A percentile compares a stretch with the other conserved stretches of the same genome.
phyloP scores from a whole-genome alignment of 208 protist genomes.

The Wallacemonas sp. region DNA sequence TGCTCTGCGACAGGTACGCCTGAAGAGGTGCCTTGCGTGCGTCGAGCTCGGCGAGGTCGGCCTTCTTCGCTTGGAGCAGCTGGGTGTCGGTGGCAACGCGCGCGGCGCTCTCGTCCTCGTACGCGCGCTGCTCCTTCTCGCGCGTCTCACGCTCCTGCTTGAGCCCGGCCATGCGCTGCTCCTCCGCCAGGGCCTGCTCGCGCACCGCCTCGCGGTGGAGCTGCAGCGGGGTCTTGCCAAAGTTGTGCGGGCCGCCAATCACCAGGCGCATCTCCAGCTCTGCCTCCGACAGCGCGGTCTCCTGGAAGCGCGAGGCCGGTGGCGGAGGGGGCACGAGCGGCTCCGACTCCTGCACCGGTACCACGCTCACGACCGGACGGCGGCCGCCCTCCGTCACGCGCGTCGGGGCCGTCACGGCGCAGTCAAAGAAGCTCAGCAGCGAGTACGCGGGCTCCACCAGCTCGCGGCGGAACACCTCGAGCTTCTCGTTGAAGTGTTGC shows the following conservation, averaged over 20 bases:
- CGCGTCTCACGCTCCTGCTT: slow-evolving; percentile 10
- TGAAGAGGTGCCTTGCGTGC: slow-evolving; percentile 80
- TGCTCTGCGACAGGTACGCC: slow-evolving; percentile 89
- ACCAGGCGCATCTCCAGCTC: slow-evolving; percentile 55
- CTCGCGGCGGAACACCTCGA: slow-evolving; percentile 60
- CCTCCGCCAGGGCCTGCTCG: slow-evolving; percentile 46
- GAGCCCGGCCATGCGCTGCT: slow-evolving; percentile 34
- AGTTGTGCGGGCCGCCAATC: slow-evolving; percentile 83
- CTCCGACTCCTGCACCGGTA: slow-evolving; percentile 60
- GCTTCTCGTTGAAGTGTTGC: slow-evolving; percentile 56
- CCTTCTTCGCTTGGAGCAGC: slow-evolving; percentile 41
- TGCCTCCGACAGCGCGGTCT: slow-evolving; percentile 29
- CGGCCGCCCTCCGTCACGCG: slow-evolving; percentile 42
- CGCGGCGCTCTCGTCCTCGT: slow-evolving; percentile 32
- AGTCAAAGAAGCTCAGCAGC: slow-evolving; percentile 82
- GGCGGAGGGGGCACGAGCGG: slow-evolving; percentile 70
- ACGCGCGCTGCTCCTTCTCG: slow-evolving; percentile 36
- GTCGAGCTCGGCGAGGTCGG: slow-evolving; percentile 87
- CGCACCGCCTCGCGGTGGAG: slow-evolving; percentile 71
- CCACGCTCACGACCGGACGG: slow-evolving; percentile 33
- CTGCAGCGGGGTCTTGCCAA: slow-evolving; percentile 87
- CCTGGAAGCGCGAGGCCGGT: slow-evolving; percentile 58
- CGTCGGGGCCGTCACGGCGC: slow-evolving; percentile 44
- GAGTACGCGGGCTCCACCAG: slow-evolving; percentile 66
- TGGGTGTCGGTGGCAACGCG: slow-evolving; percentile 8